Percentiles rank a stretch among this genome's conserved stretches.
These are phyloP conservation scores for Monosporozyma unispora DNA, from an alignment of 805 yeast genomes.

Conservation along the genomic window DNA sequence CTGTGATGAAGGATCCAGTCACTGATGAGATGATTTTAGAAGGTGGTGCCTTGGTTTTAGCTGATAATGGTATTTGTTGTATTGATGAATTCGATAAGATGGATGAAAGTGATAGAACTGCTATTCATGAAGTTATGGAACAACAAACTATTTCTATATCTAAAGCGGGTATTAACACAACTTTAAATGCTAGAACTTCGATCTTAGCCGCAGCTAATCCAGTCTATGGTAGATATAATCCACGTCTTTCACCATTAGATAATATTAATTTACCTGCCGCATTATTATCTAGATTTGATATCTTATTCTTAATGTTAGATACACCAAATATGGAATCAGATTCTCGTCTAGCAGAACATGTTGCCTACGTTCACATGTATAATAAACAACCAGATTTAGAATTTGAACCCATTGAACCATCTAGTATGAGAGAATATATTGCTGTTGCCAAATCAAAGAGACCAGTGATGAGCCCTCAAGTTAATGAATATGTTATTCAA, in stretches of 20 bases:
- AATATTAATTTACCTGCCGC: conserved; percentile 97
- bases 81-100: conserved; percentile 98
- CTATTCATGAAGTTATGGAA: conserved; percentile 99
- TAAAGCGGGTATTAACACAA: conserved; percentile 95
- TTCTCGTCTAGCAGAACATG: conserved; percentile 84
- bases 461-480: conserved; percentile 76
- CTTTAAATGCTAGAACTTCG: conserved; percentile 90
- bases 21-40: conserved; percentile 97
- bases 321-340: conserved; percentile 72
- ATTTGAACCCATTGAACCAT: conserved; percentile 67
- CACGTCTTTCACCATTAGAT: conserved; percentile 82
- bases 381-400: conserved; percentile 74
- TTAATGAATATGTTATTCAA: conserved; percentile 78
- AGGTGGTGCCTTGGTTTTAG: conserved; percentile 95
- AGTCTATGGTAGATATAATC: conserved; percentile 86
- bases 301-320: conserved; percentile 79
- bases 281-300: conserved; percentile 85
- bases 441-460: conserved; percentile 76
- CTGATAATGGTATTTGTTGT: conserved; percentile 97
- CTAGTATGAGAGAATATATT: conserved; percentile 77
- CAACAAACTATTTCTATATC: conserved; percentile 97
- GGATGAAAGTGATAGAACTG: conserved; percentile 95
- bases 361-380: conserved; percentile 92
- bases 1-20: conserved; percentile 97
- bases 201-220: conserved; percentile 99